Evolutionary conservation across 495 filamentous ascomycete species (phyloP), one percentile per base, ranked within the genome.

Genomic region (Xylaria curta): DNA sequence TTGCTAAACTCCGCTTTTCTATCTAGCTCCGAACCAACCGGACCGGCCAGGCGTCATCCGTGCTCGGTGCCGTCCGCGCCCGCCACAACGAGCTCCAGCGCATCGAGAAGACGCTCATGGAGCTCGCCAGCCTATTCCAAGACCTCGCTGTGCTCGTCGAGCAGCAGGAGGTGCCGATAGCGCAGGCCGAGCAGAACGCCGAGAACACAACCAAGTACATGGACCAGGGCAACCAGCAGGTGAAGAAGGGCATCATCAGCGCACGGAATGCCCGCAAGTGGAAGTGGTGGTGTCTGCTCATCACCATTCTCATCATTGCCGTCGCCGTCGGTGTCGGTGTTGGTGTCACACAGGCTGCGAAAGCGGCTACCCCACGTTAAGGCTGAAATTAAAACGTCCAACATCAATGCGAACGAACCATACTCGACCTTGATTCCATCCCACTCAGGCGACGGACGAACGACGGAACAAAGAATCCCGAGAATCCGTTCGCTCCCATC

Each of bases 71-170:
- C 56, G 91, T 93, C 24, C 90, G 89, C 71, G 91, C 91, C n/a
- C 90, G 92, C 62, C 91, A 93, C 80, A 89, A 90, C 72, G 91
- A 93, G 79, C 89, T 94, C 69, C 85, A 89, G 76, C 88, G 87
- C 76, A 93, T 94, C 76, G 90, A 93, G 78, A 80, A 81, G 67
- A 91, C 90, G 5, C 84, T 94, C 65, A 80, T 82, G 69, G 89
- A 93, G 78, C 86, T 94, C 49, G 84, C 88, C 42, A 79, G 82
- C 51, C 87, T 94, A 69, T 91, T 92, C 82, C 82, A 89, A 71
- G 87, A 92, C 70, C 87, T 94, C 68, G 87, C 89, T 63, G 85
- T 90, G 75, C 82, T 88, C 71, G 85, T 93, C 66, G 85, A 91
- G 31, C 82, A 89, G 69, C 91, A 93, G 74, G 91, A 91, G 46